These are phyloP conservation scores for Dichotomopilus funicola DNA, from an alignment of 2,329 filamentous ascomycete genomes.

Conservation along the genomic window DNA sequence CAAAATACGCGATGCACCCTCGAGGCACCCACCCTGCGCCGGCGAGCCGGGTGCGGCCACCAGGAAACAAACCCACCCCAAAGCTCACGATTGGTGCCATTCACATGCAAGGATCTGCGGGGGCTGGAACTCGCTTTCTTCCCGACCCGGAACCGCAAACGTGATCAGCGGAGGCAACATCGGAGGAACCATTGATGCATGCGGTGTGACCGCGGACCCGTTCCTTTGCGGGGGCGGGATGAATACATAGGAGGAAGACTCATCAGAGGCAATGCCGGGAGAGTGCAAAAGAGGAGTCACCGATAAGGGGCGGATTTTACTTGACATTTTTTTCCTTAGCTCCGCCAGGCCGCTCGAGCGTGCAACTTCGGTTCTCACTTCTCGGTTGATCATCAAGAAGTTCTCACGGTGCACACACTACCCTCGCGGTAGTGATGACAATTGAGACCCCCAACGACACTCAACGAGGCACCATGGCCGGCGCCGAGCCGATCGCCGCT, in stretches of 20 bases:
- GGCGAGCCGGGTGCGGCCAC: not conserved
- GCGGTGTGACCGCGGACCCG: too few species aligned
- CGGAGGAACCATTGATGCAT: not conserved
- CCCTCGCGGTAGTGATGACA: not conserved
- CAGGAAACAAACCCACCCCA: not conserved
- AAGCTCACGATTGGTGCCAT: not conserved
- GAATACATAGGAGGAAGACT: too few species aligned
- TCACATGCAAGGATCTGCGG: not conserved
- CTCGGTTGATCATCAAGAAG: not conserved
- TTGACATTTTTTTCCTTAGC: too few species aligned
- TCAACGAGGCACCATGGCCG: not conserved
- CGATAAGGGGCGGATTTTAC: too few species aligned
- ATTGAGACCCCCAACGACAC: not conserved
- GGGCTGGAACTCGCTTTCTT: not conserved
- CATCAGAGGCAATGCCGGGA: too few species aligned
- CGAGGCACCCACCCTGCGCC: not conserved
- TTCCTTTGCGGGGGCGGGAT: too few species aligned
- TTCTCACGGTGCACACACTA: not conserved
- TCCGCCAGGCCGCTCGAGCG: too few species aligned
- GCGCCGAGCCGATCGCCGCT: constrained; percentile 5
- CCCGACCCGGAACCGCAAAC: not conserved
- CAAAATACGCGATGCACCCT: not conserved
- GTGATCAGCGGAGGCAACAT: not conserved
- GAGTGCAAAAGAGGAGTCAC: not conserved
- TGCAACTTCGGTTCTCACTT: not conserved